Evolutionary conservation across 495 filamentous ascomycete genomes (phyloP), one percentile per base, ranked within the genome.

Genomic region (Tuber indicum): DNA sequence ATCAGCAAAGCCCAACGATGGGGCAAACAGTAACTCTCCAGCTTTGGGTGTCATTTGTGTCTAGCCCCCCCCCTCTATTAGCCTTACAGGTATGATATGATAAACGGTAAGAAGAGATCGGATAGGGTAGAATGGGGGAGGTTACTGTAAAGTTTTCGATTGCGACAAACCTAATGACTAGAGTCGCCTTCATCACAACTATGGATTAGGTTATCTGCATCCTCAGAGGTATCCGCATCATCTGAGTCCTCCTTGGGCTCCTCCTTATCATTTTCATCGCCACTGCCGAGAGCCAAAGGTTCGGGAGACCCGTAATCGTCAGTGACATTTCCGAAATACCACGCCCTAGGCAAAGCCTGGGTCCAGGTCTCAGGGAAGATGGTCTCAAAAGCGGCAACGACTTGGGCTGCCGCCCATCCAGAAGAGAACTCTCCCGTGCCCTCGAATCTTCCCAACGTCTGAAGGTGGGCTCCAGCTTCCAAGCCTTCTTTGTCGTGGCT

Each of bases 401-500:
- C 58, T 66, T 66, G 58, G 26, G 58, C 14, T 3, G 58, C 58
- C 26, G 58, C 58, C 58, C 58, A 66, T 66, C 26, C 58, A 17
- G 58, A 32, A 2, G 58, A 66, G n/a, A 14, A 66, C 58, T 66
- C 58, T 16, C n/a, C 58, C 3, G 58, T 8, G 3, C 58, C 58
- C 58, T 66, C 58, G 26, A 66, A 66, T 66, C 58, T 66, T n/a
- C 58, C 58, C n/a, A 66, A 32, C 32, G 58, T 66, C 26, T 66
- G 58, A 32, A 21, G n/a, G 16, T 66, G 58, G 26, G 58, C 58
- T 66, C 58, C 58, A 4, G 26, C 26, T 66, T 66, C 58, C n/a
- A 66, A 32, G 12, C 58, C 58, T 66, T 66, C 58, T 66, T 66
- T 66, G 32, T 66, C 58, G 3, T 66, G n/a, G 16, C 58, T 66